Percentiles rank a stretch among this genome's conserved stretches.
phyloP scores from a whole-genome alignment of 257 asterid species.

The Plantago major region DNA sequence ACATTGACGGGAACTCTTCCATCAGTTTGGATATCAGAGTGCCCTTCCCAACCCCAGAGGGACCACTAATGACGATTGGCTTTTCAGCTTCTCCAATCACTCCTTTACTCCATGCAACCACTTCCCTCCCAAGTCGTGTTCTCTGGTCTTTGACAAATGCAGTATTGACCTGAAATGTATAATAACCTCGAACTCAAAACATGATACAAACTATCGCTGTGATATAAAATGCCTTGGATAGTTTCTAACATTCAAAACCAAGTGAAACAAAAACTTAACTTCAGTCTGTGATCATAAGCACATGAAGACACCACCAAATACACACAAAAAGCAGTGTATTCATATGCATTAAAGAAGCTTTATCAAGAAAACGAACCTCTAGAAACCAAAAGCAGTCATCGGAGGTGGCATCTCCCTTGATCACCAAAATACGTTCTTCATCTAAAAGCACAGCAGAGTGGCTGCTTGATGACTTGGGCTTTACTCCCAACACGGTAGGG shows the following conservation, averaged over 20 bases:
- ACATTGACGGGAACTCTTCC: conserved; percentile 79
- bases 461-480: conserved; percentile 51
- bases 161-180: conserved; percentile 59
- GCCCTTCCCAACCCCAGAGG: conserved; percentile 98
- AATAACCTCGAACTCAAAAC: too few species aligned
- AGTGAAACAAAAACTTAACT: background rate
- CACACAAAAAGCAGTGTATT: background rate
- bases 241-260: background rate
- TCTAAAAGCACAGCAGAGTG: conserved; percentile 67
- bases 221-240: background rate
- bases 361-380: conserved; percentile 50
- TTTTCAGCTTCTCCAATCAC: conserved; percentile 61
- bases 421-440: conserved; percentile 61
- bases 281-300: background rate
- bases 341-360: background rate
- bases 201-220: background rate
- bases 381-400: conserved; percentile 92
- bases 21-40: conserved; percentile 74
- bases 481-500: conserved; percentile 69
- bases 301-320: background rate
- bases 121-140: conserved; percentile 51
- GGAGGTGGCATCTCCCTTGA: conserved; percentile 46
- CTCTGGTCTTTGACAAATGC: conserved; percentile 64
- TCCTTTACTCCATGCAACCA: conserved; percentile 96
- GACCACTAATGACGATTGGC: conserved; percentile 86